A percentile compares a stretch with the other conserved stretches of the same genome.
These are phyloP conservation scores for Lachnellula suecica DNA, from an alignment of 2,329 filamentous ascomycete genomes.

Conservation along the genomic window DNA sequence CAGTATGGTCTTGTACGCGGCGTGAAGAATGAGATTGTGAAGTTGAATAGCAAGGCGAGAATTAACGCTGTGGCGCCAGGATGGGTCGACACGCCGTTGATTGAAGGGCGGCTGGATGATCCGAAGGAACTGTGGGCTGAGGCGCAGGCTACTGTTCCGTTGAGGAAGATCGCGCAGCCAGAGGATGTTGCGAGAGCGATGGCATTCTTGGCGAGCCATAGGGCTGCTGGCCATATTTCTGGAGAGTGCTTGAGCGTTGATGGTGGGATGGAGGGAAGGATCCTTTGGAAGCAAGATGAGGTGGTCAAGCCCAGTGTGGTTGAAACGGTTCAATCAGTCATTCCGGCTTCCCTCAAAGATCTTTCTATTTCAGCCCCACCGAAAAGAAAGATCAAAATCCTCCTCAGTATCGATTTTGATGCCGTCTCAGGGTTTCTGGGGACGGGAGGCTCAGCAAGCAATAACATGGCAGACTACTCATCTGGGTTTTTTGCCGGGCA, in stretches of 20 bases:
- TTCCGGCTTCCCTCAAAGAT: slow-evolving; percentile 1
- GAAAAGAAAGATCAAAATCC: slow-evolving; percentile 20
- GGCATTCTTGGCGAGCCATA: slow-evolving; percentile 70
- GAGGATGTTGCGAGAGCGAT: slow-evolving; percentile 77
- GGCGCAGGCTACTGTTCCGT: slow-evolving; percentile 56
- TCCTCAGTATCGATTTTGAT: slow-evolving; percentile 37
- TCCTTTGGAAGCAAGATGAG: slow-evolving; percentile 45
- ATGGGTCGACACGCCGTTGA: slow-evolving; percentile 72
- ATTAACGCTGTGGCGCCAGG: slow-evolving; percentile 80
- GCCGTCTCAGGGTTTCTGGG: slow-evolving; percentile 60
- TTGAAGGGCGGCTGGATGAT: slow-evolving; percentile 47
- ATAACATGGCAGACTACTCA: slow-evolving; percentile 55
- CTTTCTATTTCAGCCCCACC: slow-evolving; percentile 1
- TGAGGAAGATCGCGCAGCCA: slow-evolving; percentile 61
- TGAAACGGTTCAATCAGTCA: slow-evolving; percentile 5
- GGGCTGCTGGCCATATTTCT: slow-evolving; percentile 53
- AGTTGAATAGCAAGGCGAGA: slow-evolving; percentile 51
- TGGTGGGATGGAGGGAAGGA: slow-evolving; percentile 45
- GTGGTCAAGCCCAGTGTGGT: slow-evolving; percentile 1
- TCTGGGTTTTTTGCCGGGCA: slow-evolving; percentile 54
- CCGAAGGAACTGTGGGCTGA: slow-evolving; percentile 48
- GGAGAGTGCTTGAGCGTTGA: slow-evolving; percentile 52
- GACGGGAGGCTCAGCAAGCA: slow-evolving; percentile 48
- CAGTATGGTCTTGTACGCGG: slow-evolving; percentile 52
- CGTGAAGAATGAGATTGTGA: slow-evolving; percentile 55